phyloP scores from a whole-genome alignment of 1,139 yeast species.

The Lodderomyces margitis region DNA sequence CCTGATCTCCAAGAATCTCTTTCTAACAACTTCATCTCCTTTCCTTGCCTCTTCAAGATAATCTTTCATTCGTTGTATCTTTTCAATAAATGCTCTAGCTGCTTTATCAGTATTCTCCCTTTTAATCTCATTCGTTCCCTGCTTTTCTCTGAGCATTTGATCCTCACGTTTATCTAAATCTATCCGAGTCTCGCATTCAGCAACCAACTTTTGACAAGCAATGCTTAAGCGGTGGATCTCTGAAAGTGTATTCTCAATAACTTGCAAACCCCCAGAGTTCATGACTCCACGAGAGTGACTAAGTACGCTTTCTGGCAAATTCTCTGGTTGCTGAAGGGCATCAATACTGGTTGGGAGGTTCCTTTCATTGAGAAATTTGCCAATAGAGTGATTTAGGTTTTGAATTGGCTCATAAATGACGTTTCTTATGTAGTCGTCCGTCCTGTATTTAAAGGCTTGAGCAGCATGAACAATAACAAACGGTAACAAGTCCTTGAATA shows the following conservation, averaged over 20 bases:
- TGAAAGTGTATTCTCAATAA: constrained; percentile 40
- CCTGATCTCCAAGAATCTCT: constrained; percentile 44
- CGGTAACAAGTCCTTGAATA: constrained; percentile 58
- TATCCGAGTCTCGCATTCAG: constrained; percentile 48
- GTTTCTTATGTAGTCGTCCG: constrained; percentile 52
- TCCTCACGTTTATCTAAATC: constrained; percentile 58
- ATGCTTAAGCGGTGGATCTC: constrained; percentile 45
- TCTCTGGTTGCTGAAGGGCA: constrained; percentile 60
- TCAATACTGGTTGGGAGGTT: constrained; percentile 65
- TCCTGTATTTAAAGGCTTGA: constrained; percentile 67
- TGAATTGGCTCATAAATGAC: constrained; percentile 53
- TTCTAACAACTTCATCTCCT: constrained; percentile 56
- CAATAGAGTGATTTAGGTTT: constrained; percentile 48
- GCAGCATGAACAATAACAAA: constrained; percentile 64
- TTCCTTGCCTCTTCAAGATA: constrained; percentile 58
- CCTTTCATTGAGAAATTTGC: constrained; percentile 41
- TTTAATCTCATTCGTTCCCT: constrained; percentile 35
- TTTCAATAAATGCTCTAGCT: constrained; percentile 33
- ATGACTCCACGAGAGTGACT: constrained; percentile 56
- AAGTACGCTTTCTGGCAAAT: constrained; percentile 56
- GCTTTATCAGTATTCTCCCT: constrained; percentile 31
- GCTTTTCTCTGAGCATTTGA: constrained; percentile 39
- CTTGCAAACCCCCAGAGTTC: constrained; percentile 52
- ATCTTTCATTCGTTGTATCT: constrained; percentile 41
- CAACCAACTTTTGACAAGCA: constrained; percentile 37